Percentiles rank a stretch among this genome's conserved stretches.
These are phyloP conservation scores for Malbranchea cinnamomea DNA, from an alignment of 2,329 filamentous ascomycete species.

Conservation along the genomic window DNA sequence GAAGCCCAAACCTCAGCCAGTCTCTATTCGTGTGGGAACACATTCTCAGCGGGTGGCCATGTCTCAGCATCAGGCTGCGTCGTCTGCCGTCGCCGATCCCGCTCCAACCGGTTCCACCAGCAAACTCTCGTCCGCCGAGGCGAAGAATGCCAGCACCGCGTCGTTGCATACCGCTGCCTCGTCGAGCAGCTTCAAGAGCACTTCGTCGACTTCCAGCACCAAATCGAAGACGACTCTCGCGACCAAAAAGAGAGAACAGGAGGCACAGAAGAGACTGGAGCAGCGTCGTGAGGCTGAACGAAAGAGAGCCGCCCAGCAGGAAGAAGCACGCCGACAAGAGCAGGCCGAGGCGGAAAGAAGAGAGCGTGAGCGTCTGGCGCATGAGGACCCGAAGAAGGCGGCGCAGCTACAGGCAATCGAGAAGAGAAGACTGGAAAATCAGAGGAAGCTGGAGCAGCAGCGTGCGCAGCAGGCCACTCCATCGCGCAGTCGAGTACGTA, in stretches of 20 bases:
- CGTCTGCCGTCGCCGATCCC: conserved; percentile 33
- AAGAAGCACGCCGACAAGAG: conserved; percentile 47
- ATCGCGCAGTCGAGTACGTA: conserved; percentile 24
- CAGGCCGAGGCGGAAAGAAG: conserved; percentile 41
- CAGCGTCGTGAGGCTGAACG: conserved; percentile 69
- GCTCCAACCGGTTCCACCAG: conserved; percentile 31
- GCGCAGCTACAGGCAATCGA: conserved; percentile 47
- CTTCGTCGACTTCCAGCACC: conserved; percentile 44
- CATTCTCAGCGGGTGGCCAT: conserved; percentile 31
- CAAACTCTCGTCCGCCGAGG: conserved; percentile 32
- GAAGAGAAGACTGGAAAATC: conserved; percentile 34
- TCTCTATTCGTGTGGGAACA: conserved; percentile 35
- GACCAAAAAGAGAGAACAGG: conserved; percentile 69
- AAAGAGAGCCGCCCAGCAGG: conserved; percentile 48
- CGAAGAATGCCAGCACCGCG: conserved; percentile 52
- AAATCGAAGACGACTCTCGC: conserved; percentile 58
- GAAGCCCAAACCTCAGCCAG: conserved; percentile 32
- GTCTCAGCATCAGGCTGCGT: conserved; percentile 35
- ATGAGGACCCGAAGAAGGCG: conserved; percentile 50
- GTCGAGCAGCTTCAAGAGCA: conserved; percentile 47
- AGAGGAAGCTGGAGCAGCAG: conserved; percentile 31
- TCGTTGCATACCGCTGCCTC: conserved; percentile 43
- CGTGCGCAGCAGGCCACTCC: conserved; percentile 24
- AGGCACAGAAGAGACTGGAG: conserved; percentile 63
- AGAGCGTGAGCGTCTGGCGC: conserved; percentile 32